phyloP scores from a whole-genome alignment of 129 eudicot species.

The Centella asiatica region DNA sequence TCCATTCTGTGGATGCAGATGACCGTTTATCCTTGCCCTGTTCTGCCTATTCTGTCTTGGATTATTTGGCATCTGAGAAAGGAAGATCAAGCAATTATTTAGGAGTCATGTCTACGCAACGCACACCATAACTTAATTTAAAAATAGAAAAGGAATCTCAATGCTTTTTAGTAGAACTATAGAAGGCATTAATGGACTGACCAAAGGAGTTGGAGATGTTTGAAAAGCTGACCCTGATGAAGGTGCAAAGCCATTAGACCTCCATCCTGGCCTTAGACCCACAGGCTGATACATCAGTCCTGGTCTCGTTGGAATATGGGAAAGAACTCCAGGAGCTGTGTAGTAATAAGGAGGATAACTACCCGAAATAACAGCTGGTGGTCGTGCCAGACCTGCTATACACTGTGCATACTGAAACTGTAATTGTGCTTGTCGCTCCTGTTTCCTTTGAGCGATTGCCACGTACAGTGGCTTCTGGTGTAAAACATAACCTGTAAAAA shows the following conservation, averaged over 20 bases:
- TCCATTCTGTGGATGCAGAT: conserved; percentile 29
- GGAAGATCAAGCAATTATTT: background rate
- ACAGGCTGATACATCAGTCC: conserved; percentile 62
- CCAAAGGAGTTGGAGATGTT: conserved; percentile 38
- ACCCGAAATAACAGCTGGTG: conserved; percentile 48
- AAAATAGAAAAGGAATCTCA: background rate
- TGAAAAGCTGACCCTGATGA: conserved; percentile 42
- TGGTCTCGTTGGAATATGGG: conserved; percentile 55
- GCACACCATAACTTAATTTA: too few relatives aligned
- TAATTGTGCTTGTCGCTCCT: conserved; percentile 68
- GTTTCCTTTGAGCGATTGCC: conserved; percentile 91
- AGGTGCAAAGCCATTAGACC: conserved; percentile 50
- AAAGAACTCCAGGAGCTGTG: conserved; percentile 39
- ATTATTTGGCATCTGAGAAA: conserved; percentile 38
- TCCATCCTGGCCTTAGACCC: conserved; percentile 75
- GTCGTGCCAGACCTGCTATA: conserved; percentile 45
- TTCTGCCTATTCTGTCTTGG: conserved; percentile 51
- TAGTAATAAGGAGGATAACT: conserved; percentile 62
- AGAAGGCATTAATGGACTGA: conserved; percentile 19
- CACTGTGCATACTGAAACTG: conserved; percentile 54
- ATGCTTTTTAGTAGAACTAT: background rate
- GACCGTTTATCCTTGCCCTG: conserved; percentile 52
- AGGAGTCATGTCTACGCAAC: background rate
- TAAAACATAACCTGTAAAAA: conserved; percentile 54
- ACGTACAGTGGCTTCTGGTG: conserved; percentile 74